Conservation (phyloP, 2,329 filamentous ascomycete genomes). For the Xylaria sp. region DNA sequence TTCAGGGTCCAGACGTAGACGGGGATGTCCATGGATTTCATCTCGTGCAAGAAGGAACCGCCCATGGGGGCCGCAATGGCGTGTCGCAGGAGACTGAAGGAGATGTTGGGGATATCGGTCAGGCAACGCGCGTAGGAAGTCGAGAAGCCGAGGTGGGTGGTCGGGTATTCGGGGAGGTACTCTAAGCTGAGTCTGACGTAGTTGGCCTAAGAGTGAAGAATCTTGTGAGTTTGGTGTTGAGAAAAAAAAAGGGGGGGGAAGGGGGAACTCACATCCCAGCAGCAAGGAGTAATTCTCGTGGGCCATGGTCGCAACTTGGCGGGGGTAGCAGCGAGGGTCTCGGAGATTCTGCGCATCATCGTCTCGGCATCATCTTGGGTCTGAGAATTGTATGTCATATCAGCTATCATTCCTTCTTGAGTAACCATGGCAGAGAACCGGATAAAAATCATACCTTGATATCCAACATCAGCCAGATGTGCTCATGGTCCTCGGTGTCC, state of each 20-base stretch:
- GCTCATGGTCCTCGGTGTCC: slow-evolving; percentile 54
- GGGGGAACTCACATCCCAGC: slow-evolving; percentile 61
- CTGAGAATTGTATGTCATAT: slow-evolving; percentile 33
- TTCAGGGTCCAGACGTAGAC: slow-evolving; percentile 88
- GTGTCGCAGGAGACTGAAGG: slow-evolving; percentile 72
- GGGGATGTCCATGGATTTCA: slow-evolving; percentile 49
- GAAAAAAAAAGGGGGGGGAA: background rate
- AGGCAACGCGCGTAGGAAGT: slow-evolving; percentile 66
- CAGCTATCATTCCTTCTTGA: background rate
- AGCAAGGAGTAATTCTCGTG: slow-evolving; percentile 69
- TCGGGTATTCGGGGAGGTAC: slow-evolving; percentile 57
- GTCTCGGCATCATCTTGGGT: slow-evolving; percentile 63
- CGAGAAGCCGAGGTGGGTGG: slow-evolving; percentile 65
- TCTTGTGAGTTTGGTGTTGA: background rate
- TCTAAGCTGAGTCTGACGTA: slow-evolving; percentile 60
- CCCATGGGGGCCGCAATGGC: slow-evolving; percentile 65
- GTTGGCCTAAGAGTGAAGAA: slow-evolving; percentile 43
- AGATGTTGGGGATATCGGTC: slow-evolving; percentile 58
- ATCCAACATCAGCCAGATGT: slow-evolving; percentile 79
- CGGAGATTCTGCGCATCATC: slow-evolving; percentile 64
- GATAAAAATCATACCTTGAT: slow-evolving; percentile 60
- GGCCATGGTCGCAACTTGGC: slow-evolving; percentile 56
- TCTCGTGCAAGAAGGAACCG: slow-evolving; percentile 57
- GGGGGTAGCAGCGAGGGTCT: slow-evolving; percentile 52
- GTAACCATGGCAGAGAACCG: background rate